These are phyloP conservation scores for Phytopythium delawarense DNA, from an alignment of 352 stramenopile species.

Conservation along the genomic window DNA sequence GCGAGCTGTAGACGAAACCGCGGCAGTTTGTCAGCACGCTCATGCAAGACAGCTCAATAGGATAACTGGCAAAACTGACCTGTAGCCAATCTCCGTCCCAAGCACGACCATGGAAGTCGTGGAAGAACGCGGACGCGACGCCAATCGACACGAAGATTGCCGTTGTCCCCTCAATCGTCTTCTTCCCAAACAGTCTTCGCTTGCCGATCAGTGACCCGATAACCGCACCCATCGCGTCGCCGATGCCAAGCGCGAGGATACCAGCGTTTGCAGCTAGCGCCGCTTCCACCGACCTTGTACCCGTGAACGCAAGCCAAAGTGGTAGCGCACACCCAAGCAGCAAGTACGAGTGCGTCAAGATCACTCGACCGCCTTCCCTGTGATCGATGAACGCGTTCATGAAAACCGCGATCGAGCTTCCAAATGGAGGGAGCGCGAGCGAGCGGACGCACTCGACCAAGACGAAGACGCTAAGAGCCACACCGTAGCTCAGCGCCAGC, in stretches of 20 bases:
- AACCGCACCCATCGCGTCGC: slow-evolving; percentile 72
- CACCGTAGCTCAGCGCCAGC: slow-evolving; percentile 74
- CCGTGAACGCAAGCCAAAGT: slow-evolving; percentile 42
- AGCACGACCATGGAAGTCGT: slow-evolving; percentile 29
- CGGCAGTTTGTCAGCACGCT: neutral
- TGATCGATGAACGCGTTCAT: slow-evolving; percentile 75
- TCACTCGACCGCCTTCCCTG: slow-evolving; percentile 58
- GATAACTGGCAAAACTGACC: slow-evolving; percentile 27
- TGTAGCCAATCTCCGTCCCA: slow-evolving; percentile 23
- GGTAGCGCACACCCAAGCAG: slow-evolving; percentile 72
- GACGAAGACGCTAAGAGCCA: slow-evolving; percentile 66
- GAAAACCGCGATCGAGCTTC: slow-evolving; percentile 43
- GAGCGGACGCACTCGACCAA: slow-evolving; percentile 66
- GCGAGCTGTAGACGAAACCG: slow-evolving; percentile 17
- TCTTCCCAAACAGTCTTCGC: slow-evolving; percentile 50
- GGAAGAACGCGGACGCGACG: slow-evolving; percentile 42
- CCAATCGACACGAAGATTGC: slow-evolving; percentile 61
- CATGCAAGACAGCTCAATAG: neutral
- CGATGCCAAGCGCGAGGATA: slow-evolving; percentile 62
- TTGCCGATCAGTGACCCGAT: slow-evolving; percentile 51
- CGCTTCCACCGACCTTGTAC: neutral
- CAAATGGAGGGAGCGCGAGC: slow-evolving; percentile 53
- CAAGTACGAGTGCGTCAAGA: slow-evolving; percentile 78
- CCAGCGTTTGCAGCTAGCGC: slow-evolving; percentile 56
- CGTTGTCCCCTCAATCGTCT: slow-evolving; percentile 57